Evolutionary conservation across 2,329 filamentous ascomycete genomes (phyloP).

Genomic region (Stagonosporopsis cucurbitacearum): DNA sequence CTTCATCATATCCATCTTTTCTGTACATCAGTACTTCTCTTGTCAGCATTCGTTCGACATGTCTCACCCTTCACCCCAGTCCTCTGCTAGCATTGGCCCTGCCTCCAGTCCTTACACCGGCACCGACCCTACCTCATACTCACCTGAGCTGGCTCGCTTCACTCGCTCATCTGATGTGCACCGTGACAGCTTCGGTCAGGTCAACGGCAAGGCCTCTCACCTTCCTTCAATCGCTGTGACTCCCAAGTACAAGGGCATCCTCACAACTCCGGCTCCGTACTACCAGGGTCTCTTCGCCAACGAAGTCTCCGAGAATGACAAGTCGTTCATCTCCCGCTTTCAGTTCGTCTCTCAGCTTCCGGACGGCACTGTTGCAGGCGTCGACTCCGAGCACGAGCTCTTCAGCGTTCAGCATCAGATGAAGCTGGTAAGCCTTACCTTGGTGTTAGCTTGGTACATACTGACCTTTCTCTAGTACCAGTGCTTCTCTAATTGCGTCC

Average conservation of each 20-base stretch:
- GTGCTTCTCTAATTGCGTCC: slow-evolving; percentile 32
- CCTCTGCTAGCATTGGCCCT: slow-evolving; percentile 28
- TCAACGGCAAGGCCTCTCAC: slow-evolving; percentile 14
- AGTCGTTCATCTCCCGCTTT: slow-evolving; percentile 36
- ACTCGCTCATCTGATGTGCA: slow-evolving; percentile 6
- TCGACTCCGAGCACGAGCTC: slow-evolving; percentile 33
- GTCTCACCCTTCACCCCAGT: slow-evolving; percentile 36
- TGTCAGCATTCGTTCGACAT: slow-evolving; percentile 31
- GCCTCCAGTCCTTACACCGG: slow-evolving; percentile 36
- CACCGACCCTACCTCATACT: slow-evolving; percentile 40
- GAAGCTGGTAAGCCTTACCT: slow-evolving; percentile 34
- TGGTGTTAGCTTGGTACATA: background rate
- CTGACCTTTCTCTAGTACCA: slow-evolving; percentile 35
- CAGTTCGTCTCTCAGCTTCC: slow-evolving; percentile 29
- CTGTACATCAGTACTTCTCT: slow-evolving; percentile 27
- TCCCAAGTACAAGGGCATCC: slow-evolving; percentile 17
- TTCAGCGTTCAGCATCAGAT: slow-evolving; percentile 35
- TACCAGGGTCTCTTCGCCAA: slow-evolving; percentile 32
- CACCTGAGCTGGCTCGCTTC: slow-evolving; percentile 33
- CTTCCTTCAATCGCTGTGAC: slow-evolving; percentile 12
- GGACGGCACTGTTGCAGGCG: slow-evolving; percentile 30
- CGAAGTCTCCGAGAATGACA: slow-evolving; percentile 31
- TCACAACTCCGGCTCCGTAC: slow-evolving; percentile 24
- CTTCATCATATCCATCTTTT: slow-evolving; percentile 27
- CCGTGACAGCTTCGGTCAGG: slow-evolving; percentile 20